Percentiles rank a stretch among this genome's conserved stretches.
phyloP scores from a whole-genome alignment of 1,284 basidiomycete species.

The Ganoderma lingzhi region DNA sequence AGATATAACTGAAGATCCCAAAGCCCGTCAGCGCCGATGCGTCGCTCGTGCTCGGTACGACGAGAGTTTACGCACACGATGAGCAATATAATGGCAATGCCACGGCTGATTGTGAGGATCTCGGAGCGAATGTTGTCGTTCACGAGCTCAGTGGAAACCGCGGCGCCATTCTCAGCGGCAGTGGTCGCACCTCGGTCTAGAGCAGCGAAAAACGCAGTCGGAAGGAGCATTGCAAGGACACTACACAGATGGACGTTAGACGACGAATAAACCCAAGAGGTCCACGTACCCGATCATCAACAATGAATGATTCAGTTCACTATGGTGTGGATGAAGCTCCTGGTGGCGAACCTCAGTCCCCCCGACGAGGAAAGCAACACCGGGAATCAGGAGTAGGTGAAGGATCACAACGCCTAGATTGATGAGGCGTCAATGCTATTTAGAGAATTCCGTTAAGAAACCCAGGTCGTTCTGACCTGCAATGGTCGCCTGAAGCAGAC shows the following conservation, averaged over 20 bases:
- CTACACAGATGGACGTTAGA: constrained; percentile 53
- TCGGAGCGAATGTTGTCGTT: constrained; percentile 32
- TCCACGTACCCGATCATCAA: constrained; percentile 64
- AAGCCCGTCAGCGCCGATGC: neutral
- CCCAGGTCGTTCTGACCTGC: constrained; percentile 46
- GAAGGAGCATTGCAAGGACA: constrained; percentile 66
- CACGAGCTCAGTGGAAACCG: constrained; percentile 39
- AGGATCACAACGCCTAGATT: constrained; percentile 64
- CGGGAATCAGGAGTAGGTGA: constrained; percentile 68
- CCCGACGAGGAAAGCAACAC: constrained; percentile 66
- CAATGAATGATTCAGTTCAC: constrained; percentile 71
- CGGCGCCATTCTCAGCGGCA: constrained; percentile 4
- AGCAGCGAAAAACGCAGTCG: constrained; percentile 71
- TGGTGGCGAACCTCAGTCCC: constrained; percentile 62
- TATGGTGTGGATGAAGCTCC: constrained; percentile 56
- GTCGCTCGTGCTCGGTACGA: neutral
- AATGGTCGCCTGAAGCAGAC: constrained; percentile 66
- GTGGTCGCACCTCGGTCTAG: constrained; percentile 50
- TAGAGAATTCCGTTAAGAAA: no score
- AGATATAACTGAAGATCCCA: constrained; percentile 57
- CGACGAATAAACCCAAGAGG: constrained; percentile 32
- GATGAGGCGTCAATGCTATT: neutral
- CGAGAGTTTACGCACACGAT: constrained; percentile 52
- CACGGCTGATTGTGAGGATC: constrained; percentile 68
- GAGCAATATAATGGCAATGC: constrained; percentile 66